Percentiles rank a stretch among this genome's conserved stretches.
These are phyloP conservation scores for Tylopilus vinaceipallidus DNA, from an alignment of 768 basidiomycete species.

Conservation along the genomic window DNA sequence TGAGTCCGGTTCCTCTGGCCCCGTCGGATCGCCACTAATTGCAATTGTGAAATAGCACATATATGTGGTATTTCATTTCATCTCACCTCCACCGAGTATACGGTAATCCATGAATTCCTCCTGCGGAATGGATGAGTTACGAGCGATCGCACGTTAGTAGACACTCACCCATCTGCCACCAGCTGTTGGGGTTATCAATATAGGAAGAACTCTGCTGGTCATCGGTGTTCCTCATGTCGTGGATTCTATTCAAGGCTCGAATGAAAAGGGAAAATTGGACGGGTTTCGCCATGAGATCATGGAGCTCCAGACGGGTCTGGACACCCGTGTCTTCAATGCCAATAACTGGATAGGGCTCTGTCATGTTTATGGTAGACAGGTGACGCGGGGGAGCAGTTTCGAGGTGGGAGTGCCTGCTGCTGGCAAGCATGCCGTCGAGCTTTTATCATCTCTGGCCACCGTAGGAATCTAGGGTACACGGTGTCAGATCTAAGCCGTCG, in stretches of 20 bases:
- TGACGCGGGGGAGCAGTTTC: background rate
- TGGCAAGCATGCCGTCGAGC: background rate
- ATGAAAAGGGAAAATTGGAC: constrained; percentile 21
- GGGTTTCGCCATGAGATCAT: constrained; percentile 9
- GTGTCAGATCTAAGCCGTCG: too few species aligned
- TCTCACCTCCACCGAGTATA: constrained; percentile 11
- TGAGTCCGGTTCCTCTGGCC: constrained; percentile 5
- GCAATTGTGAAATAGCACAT: background rate
- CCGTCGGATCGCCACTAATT: constrained; percentile 18
- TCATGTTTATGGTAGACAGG: constrained; percentile 4
- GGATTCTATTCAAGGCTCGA: constrained; percentile 8
- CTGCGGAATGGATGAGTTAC: background rate
- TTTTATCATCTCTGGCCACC: constrained; percentile 10
- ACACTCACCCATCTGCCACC: constrained; percentile 19
- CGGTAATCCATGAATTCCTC: constrained; percentile 18
- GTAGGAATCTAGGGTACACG: too few species aligned
- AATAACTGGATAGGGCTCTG: constrained; percentile 9
- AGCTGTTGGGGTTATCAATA: constrained; percentile 18
- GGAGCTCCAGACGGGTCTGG: constrained; percentile 17
- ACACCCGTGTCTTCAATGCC: constrained; percentile 1
- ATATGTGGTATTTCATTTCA: background rate
- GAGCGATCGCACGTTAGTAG: background rate
- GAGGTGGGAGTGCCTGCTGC: background rate
- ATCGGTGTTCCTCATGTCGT: background rate
- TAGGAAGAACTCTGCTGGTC: constrained; percentile 1